A percentile compares a stretch with the other conserved stretches of the same genome.
Evolutionary conservation across 306 rosid genomes (phyloP).

Genomic region (Sphenostylis stenocarpa): DNA sequence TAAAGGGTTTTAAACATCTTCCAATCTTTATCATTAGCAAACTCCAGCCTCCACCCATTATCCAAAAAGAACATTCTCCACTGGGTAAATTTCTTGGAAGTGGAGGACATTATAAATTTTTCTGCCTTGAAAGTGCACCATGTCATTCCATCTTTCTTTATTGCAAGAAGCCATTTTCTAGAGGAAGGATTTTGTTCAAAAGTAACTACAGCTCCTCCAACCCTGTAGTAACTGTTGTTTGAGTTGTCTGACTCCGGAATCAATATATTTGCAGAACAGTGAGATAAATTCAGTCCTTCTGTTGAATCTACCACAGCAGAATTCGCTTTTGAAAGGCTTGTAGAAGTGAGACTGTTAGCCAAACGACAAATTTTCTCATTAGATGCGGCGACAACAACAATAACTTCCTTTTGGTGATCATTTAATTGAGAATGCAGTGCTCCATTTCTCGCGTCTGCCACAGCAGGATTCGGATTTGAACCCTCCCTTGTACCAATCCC

Average conservation of each 20-base stretch:
- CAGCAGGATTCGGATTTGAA: too few species aligned
- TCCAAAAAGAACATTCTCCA: neutral
- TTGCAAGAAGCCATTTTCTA: neutral
- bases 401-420: neutral
- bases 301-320: neutral
- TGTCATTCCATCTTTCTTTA: neutral
- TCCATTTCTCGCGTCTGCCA: constrained; percentile 35
- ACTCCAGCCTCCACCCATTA: neutral
- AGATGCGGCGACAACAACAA: neutral
- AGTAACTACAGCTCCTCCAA: neutral
- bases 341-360: neutral
- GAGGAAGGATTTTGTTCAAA: neutral
- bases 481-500: too few species aligned
- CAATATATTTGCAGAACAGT: neutral
- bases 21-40: neutral
- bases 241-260: neutral
- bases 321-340: neutral
- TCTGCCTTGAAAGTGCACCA: neutral
- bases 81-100: neutral
- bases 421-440: neutral
- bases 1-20: neutral
- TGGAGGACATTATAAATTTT: neutral
- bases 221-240: neutral
- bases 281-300: neutral
- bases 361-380: neutral